Conservation (phyloP, 176 grass and related monocot genomes). For the Panicum miliaceum region DNA sequence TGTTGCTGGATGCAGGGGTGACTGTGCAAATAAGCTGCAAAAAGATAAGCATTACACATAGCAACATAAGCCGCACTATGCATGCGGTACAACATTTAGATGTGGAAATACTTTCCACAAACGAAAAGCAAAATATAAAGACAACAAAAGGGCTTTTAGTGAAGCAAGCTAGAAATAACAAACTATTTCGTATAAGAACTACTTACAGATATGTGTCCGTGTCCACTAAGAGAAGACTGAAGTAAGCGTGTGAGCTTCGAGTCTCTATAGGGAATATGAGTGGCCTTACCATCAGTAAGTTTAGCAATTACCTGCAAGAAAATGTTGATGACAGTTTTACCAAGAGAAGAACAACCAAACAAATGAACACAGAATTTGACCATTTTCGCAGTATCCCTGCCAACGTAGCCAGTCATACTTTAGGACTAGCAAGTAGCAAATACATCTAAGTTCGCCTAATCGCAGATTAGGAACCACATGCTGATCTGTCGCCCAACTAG, state of each 20-base stretch:
- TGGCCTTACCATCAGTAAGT: constrained; percentile 96
- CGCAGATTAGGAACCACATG: neutral
- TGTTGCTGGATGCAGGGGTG: constrained; percentile 94
- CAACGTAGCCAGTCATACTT: constrained; percentile 14
- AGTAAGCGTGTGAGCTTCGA: constrained; percentile 98
- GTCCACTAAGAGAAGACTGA: constrained; percentile 92
- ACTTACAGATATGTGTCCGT: constrained; percentile 96
- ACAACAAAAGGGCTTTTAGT: neutral
- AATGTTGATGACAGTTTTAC: constrained; percentile 21
- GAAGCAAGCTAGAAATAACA: constrained; percentile 27
- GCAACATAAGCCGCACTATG: constrained; percentile 18
- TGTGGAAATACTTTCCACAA: constrained; percentile 1
- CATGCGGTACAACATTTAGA: constrained; percentile 12
- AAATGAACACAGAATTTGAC: constrained; percentile 37
- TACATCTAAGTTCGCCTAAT: constrained; percentile 20
- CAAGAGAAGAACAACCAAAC: constrained; percentile 16
- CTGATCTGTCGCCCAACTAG: neutral
- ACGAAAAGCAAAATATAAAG: neutral
- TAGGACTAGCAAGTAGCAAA: constrained; percentile 13
- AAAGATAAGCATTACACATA: constrained; percentile 31
- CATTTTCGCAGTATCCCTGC: constrained; percentile 9
- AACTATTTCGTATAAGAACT: constrained; percentile 29
- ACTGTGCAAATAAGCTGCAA: constrained; percentile 98
- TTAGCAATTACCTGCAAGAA: constrained; percentile 85
- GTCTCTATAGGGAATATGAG: constrained; percentile 97